These are phyloP conservation scores for Daldinia caldariorum DNA, from an alignment of 495 filamentous ascomycete genomes.

Conservation along the genomic window DNA sequence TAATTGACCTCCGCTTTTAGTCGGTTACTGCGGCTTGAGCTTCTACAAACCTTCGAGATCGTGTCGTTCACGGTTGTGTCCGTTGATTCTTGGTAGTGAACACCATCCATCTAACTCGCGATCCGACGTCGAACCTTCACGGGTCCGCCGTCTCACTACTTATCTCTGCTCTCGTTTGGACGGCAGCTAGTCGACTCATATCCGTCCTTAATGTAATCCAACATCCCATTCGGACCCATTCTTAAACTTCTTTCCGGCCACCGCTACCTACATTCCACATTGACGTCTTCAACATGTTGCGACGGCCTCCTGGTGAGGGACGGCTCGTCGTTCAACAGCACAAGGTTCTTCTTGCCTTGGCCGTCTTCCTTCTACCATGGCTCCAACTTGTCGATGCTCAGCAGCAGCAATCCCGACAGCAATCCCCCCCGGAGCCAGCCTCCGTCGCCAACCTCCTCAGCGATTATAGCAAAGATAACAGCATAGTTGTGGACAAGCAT, in stretches of 20 bases:
- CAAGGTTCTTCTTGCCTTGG: conserved; percentile 60
- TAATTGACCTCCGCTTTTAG: conserved; percentile 14
- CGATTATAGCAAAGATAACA: conserved; percentile 46
- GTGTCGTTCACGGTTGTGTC: too few species aligned
- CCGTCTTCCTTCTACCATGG: conserved; percentile 62
- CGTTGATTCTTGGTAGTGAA: background rate
- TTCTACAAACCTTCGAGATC: too few species aligned
- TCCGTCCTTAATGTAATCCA: conserved; percentile 27
- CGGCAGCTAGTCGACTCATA: background rate
- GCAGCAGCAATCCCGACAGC: conserved; percentile 60
- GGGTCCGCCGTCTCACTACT: background rate
- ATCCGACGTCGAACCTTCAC: conserved; percentile 1
- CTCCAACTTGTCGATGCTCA: conserved; percentile 65
- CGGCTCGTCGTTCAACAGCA: conserved; percentile 55
- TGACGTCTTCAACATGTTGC: conserved; percentile 63
- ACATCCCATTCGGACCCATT: background rate
- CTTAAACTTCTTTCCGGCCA: background rate
- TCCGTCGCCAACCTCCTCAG: conserved; percentile 46
- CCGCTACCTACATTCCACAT: conserved; percentile 46
- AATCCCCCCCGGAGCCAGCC: conserved; percentile 40
- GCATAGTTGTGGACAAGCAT: conserved; percentile 33
- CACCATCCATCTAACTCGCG: background rate
- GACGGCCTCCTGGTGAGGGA: conserved; percentile 65
- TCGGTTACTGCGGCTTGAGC: conserved; percentile 7
- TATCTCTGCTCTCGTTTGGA: background rate